These are phyloP conservation scores for Amanita phalloides DNA, from an alignment of 768 basidiomycete genomes.

Conservation along the genomic window DNA sequence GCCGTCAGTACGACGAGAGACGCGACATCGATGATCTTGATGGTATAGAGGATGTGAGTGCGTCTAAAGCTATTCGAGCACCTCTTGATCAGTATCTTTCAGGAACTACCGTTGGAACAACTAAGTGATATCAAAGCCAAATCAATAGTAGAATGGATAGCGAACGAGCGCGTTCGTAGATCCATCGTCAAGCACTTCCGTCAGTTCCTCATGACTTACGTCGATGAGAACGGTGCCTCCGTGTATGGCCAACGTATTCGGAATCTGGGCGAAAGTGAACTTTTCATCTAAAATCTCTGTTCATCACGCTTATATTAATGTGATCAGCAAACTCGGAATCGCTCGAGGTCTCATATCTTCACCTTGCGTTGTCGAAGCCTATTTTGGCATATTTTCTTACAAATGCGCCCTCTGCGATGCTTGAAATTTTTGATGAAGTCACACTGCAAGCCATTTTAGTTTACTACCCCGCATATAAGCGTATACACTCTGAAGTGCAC, in stretches of 20 bases:
- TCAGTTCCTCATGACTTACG: conserved; percentile 91
- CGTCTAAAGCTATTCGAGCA: not conserved
- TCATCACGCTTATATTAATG: conserved; percentile 6
- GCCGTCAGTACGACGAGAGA: conserved; percentile 91
- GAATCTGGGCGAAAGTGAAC: conserved; percentile 83
- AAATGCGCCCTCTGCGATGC: conserved; percentile 89
- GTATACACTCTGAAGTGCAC: conserved; percentile 96
- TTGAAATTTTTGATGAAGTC: conserved; percentile 90
- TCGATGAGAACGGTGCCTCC: conserved; percentile 83
- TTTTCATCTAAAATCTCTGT: conserved; percentile 12
- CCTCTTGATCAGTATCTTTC: not conserved
- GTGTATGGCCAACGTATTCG: conserved; percentile 94
- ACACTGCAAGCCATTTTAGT: conserved; percentile 90
- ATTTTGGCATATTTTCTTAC: conserved; percentile 96
- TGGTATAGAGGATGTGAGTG: conserved; percentile 72
- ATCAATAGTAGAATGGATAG: conserved; percentile 96
- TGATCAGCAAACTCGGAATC: conserved; percentile 87
- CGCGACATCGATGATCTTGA: conserved; percentile 86
- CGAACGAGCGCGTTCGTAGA: conserved; percentile 80
- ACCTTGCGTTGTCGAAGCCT: conserved; percentile 84
- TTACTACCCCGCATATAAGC: conserved; percentile 92
- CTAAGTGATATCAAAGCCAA: conserved; percentile 96
- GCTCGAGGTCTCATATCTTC: conserved; percentile 94
- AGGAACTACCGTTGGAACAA: conserved; percentile 95
- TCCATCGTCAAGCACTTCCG: conserved; percentile 90